These are phyloP conservation scores for Cryptococcus neoformans DNA, from an alignment of 1,284 basidiomycete genomes.

Conservation along the genomic window DNA sequence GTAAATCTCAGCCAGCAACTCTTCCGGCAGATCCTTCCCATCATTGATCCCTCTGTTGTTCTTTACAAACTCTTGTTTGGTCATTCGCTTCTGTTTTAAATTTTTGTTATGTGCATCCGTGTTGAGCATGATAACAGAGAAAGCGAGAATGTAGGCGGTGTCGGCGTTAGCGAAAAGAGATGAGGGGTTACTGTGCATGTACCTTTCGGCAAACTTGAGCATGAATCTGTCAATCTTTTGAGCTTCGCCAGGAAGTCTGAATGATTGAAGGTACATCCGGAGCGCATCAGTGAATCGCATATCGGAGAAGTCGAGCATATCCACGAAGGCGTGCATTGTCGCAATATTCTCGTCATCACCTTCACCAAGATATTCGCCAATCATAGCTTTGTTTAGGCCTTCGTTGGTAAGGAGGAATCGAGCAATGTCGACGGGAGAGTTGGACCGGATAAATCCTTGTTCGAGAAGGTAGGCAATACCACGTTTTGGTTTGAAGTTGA, in stretches of 20 bases:
- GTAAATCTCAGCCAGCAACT: conserved; percentile 70
- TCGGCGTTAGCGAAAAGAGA: conserved; percentile 77
- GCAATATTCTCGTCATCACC: conserved; percentile 82
- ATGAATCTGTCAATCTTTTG: conserved; percentile 99
- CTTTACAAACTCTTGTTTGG: conserved; percentile 79
- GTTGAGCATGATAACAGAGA: conserved; percentile 91
- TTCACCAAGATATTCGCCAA: conserved; percentile 98
- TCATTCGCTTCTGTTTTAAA: conserved; percentile 84
- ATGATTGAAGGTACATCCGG: conserved; percentile 82
- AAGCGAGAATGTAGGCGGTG: conserved; percentile 88
- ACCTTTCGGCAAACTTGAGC: conserved; percentile 95
- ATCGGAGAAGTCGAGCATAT: conserved; percentile 78
- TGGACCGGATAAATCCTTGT: conserved; percentile 79
- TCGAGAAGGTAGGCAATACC: conserved; percentile 88
- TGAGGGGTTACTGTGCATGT: conserved; percentile 78
- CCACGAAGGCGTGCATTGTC: conserved; percentile 95
- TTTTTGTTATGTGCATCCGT: conserved; percentile 95
- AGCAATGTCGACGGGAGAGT: conserved; percentile 76
- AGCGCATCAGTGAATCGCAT: conserved; percentile 82
- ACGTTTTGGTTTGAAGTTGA: conserved; percentile 97
- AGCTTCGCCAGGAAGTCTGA: conserved; percentile 90
- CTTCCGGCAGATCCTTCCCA: conserved; percentile 78
- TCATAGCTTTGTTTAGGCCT: conserved; percentile 91
- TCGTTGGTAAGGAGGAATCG: conserved; percentile 84
- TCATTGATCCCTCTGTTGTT: conserved; percentile 97